Evolutionary conservation across 1,284 basidiomycete species (phyloP), one percentile per base, ranked within the genome.

Genomic region (Meira nashicola): DNA sequence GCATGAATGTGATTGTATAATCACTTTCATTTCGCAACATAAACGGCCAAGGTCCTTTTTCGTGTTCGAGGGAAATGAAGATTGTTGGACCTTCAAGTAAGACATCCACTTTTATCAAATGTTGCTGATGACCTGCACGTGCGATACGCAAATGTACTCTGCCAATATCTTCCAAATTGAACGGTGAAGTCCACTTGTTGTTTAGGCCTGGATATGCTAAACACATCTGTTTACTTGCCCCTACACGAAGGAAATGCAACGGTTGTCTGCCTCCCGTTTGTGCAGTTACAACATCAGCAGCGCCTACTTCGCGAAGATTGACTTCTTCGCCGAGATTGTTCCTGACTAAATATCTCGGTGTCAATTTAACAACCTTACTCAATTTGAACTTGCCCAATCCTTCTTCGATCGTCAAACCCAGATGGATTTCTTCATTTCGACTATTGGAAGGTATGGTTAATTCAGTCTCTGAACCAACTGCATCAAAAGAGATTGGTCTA

Each of bases 151-250:
- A 83, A 75, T 94, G 85, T 1, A 91, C 86, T 14, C 83, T 82
- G 25, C 94, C 94, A 63, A 99, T 89, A 71, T 96, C 90, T 70
- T 91, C 86, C 55, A 97, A 85, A 77, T 90, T 92, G 81, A 97
- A 88, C 0, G 93, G 90, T 0, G 93, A 82, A 65, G 79, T 92
- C 93, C 93, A 96, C 80, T 86, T 85, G 15, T 88, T 83, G 74
- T 91, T 89, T 49, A 92, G 80, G 9, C 90, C 90, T 15, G 92
- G 86, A 68, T 89, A 88, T 0, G 93, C 89, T 43, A 97, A 80
- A 1, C 89, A 90, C 86, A 66, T 88, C 84, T 68, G 84, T 82
- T 75, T 75, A 4, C 71, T 74, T 2, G 73, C 73, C 2, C 85
- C 85, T 1, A 83, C 79, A 11, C 87, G 85, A 70, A 94, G 81